Percentiles rank a stretch among this genome's conserved stretches.
These are phyloP conservation scores for Thinopyrum elongatum DNA, from an alignment of 176 grass and related monocot species.

Conservation along the genomic window DNA sequence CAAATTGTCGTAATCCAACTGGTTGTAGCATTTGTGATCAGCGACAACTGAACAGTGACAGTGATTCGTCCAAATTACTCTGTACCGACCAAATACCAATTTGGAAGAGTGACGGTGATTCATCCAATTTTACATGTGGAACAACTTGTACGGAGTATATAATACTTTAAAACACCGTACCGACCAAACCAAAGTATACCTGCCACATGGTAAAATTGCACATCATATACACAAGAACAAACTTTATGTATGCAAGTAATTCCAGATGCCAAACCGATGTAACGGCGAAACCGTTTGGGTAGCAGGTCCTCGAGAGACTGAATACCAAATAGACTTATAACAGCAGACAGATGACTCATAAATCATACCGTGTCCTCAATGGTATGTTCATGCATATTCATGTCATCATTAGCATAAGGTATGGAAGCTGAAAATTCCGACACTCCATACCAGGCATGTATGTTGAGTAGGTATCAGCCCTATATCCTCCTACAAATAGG, in stretches of 20 bases:
- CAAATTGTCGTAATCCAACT: neutral
- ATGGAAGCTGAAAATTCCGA: conserved; percentile 4
- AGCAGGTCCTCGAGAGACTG: too few relatives aligned
- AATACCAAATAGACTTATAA: neutral
- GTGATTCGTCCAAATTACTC: neutral
- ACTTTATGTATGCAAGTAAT: neutral
- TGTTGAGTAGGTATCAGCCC: neutral
- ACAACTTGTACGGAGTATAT: too few relatives aligned
- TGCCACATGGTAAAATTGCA: neutral
- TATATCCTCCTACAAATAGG: conserved; percentile 32
- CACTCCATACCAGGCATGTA: conserved; percentile 1
- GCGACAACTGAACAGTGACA: neutral
- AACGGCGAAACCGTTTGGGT: too few relatives aligned
- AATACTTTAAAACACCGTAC: neutral
- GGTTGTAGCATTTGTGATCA: neutral
- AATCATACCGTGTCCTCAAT: neutral
- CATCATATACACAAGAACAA: neutral
- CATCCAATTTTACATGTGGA: neutral
- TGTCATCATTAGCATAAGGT: conserved; percentile 26
- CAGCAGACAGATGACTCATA: neutral
- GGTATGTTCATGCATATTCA: neutral
- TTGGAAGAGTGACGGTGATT: neutral
- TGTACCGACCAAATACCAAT: too few relatives aligned
- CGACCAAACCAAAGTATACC: neutral
- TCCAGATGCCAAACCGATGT: neutral